These are phyloP conservation scores for Diaporthe capsici DNA, from an alignment of 2,329 filamentous ascomycete genomes.

Conservation along the genomic window DNA sequence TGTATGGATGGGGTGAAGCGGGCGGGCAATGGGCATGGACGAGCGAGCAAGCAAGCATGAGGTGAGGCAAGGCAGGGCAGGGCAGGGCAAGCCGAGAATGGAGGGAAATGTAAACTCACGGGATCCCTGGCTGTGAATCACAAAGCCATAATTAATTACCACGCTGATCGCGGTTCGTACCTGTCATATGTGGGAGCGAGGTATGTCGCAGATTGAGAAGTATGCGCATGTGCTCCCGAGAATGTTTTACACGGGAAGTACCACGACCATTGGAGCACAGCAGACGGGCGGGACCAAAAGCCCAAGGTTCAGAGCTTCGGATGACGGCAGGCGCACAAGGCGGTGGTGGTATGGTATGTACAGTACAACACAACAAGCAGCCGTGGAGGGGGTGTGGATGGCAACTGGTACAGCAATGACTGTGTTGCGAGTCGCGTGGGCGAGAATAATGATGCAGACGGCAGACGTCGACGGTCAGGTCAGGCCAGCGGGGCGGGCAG, in stretches of 20 bases:
- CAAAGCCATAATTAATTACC: conserved; percentile 34
- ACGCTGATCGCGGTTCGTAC: conserved; percentile 39
- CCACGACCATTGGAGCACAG: conserved; percentile 33
- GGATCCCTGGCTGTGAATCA: conserved; percentile 40
- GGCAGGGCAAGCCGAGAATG: conserved; percentile 29
- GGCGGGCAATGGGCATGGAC: background rate
- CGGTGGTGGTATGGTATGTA: conserved; percentile 10
- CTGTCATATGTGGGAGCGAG: conserved; percentile 38
- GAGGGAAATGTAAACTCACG: conserved; percentile 30
- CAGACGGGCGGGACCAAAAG: conserved; percentile 26
- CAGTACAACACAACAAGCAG: background rate
- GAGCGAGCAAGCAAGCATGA: conserved; percentile 14
- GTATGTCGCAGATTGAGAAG: conserved; percentile 41
- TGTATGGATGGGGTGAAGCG: background rate
- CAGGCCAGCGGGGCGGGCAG: conserved; percentile 22
- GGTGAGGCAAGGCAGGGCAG: conserved; percentile 13
- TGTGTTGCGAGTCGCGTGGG: conserved; percentile 27
- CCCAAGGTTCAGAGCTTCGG: conserved; percentile 22
- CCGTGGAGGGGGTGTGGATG: background rate
- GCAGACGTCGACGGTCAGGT: conserved; percentile 33
- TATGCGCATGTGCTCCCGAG: conserved; percentile 39
- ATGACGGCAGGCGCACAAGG: conserved; percentile 12
- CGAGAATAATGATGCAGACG: conserved; percentile 29
- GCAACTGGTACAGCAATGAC: conserved; percentile 1
- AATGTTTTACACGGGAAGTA: conserved; percentile 32